Evolutionary conservation across 768 basidiomycete genomes (phyloP), one percentile per base, ranked within the genome.

Genomic region (Lactifluus piperatus): DNA sequence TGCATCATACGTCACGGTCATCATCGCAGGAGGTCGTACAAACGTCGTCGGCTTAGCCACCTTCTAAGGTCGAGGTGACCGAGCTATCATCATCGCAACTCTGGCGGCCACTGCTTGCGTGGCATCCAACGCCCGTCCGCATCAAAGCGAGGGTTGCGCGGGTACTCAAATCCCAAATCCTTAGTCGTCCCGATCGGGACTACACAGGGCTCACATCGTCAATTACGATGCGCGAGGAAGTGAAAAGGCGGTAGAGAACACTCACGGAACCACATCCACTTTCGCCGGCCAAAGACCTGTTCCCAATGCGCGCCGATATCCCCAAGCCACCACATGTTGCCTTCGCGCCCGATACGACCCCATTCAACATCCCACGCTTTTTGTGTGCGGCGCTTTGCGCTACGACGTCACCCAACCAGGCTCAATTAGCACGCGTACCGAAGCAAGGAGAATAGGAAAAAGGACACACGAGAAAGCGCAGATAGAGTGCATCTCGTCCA

Each of bases 61-160:
- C 24, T 24, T 16, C 13, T 24, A 16, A 34, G 34, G 43, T 18
- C 4, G 49, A 24, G 22, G 11, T n/a, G 22, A 36, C 18, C 11
- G 27, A 56, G 16, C 5, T 22, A 22, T 22, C 11, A 18, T 49
- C 75, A 90, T 62, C 73, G 81, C 66, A 90, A 69, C 56, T 79
- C 81, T 54, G 68, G 68, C 0, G 88, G 88, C 90, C 90, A 91
- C 56, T 88, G 85, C 26, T 70, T 73, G 37, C 90, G 77, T 66
- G 78, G 76, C 54, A 77, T 71, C 83, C 84, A 85, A 39, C 81
- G 75, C 51, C 90, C 90, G 48, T 84, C 79, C 1, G 67, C 63
- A 67, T 86, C 85, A 69, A 89, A 91, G 16, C 90, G 79, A 39
- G 86, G 86, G 66, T 91, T 92, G 11, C 78, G 75, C 20, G 79